Percentiles rank a stretch among this genome's conserved stretches.
Conservation (phyloP, 2,329 filamentous ascomycete species). For the Coleophoma crateriformis region DNA sequence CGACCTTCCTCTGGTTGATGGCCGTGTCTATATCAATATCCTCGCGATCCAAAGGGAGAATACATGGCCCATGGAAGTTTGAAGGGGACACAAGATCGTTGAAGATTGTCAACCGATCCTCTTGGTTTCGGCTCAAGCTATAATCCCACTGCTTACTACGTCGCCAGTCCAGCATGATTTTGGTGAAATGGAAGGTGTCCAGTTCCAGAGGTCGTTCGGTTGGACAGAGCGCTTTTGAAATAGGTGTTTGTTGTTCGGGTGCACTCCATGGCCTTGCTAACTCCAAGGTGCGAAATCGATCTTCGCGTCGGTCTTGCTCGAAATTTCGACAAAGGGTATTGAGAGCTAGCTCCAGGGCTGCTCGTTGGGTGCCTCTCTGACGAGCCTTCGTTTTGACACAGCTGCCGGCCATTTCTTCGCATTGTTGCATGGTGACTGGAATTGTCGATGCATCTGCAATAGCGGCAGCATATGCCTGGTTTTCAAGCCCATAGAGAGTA, state of each 20-base stretch:
- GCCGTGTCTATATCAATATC: no score
- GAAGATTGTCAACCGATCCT: not conserved
- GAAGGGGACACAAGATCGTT: not conserved
- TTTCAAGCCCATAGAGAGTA: no score
- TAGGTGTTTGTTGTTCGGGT: slow-evolving; percentile 11
- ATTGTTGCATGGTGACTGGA: no score
- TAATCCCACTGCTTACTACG: slow-evolving; percentile 16
- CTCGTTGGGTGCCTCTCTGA: slow-evolving; percentile 20
- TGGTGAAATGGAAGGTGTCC: slow-evolving; percentile 19
- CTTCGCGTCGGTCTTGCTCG: slow-evolving; percentile 21
- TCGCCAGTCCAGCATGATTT: slow-evolving; percentile 12
- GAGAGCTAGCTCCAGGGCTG: slow-evolving; percentile 19
- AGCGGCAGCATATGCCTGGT: no score
- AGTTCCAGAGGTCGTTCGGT: slow-evolving; percentile 18
- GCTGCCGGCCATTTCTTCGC: no score
- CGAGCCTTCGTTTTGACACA: slow-evolving; percentile 16
- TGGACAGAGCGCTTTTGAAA: slow-evolving; percentile 17
- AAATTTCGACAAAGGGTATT: slow-evolving; percentile 20
- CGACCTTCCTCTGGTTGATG: no score
- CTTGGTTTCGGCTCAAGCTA: not conserved
- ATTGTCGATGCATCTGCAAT: no score
- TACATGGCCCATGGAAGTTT: not conserved
- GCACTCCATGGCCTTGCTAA: slow-evolving; percentile 7
- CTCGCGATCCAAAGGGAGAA: no score
- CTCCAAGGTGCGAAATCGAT: slow-evolving; percentile 17